Conservation (phyloP, 768 basidiomycete species). For the Gymnopilus junonius region DNA sequence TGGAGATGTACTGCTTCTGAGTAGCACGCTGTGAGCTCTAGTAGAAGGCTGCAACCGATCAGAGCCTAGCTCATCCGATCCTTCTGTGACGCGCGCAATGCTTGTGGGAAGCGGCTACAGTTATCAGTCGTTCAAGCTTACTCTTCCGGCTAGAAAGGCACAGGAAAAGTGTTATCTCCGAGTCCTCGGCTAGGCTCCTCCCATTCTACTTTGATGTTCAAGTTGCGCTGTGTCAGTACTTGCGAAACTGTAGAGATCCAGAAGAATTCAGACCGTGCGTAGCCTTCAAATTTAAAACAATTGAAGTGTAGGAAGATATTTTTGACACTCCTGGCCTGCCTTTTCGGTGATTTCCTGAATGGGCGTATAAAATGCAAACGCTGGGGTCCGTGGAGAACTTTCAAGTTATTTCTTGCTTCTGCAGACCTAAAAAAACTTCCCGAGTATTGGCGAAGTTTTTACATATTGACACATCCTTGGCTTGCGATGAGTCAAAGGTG, state of each 20-base stretch:
- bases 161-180: constrained; percentile 3
- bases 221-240: background rate
- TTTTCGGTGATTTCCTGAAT: background rate
- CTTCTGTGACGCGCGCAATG: background rate
- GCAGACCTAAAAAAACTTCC: background rate
- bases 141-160: background rate
- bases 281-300: too few relatives aligned
- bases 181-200: background rate
- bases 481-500: constrained; percentile 2
- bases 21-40: background rate
- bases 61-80: constrained; percentile 20
- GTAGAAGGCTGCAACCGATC: constrained; percentile 12
- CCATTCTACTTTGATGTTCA: background rate
- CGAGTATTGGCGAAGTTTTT: background rate
- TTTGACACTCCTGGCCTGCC: background rate
- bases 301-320: too few relatives aligned
- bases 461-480: constrained; percentile 7
- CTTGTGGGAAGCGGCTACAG: constrained; percentile 5
- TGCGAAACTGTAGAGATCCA: background rate
- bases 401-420: background rate
- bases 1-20: background rate
- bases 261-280: background rate
- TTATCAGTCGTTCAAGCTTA: background rate
- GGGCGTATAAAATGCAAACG: background rate
- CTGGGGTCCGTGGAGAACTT: background rate